phyloP scores from a whole-genome alignment of 2,329 filamentous ascomycete genomes.

The Sclerotiophoma versabilis region DNA sequence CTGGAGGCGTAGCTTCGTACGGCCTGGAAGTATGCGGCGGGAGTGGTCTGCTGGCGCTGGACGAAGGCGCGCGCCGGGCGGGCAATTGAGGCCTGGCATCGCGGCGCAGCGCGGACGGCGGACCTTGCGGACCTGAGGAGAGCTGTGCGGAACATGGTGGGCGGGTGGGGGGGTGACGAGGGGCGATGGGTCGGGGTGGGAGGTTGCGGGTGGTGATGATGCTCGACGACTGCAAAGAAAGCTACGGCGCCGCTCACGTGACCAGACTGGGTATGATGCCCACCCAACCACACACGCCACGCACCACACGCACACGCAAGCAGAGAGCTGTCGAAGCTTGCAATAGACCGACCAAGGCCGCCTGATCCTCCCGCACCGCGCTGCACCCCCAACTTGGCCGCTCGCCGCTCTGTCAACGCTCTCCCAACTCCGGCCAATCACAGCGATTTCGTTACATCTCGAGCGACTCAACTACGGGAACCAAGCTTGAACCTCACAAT shows the following conservation, averaged over 20 bases:
- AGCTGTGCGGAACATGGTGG: conserved; percentile 87
- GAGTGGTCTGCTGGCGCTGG: conserved; percentile 66
- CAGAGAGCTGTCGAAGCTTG: neutral
- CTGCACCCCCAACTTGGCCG: conserved; percentile 18
- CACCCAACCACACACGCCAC: conserved; percentile 6
- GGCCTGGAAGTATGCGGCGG: conserved; percentile 70
- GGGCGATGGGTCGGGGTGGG: conserved; percentile 30
- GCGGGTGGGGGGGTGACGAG: conserved; percentile 26
- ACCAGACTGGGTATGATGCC: neutral
- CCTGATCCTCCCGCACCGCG: neutral
- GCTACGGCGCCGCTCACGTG: conserved; percentile 17
- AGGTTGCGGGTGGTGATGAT: conserved; percentile 27
- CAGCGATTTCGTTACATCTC: conserved; percentile 31
- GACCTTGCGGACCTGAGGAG: conserved; percentile 77
- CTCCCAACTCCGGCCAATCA: conserved; percentile 44
- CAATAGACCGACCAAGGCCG: neutral
- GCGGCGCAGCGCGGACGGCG: conserved; percentile 52
- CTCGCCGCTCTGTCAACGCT: neutral
- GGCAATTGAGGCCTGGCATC: conserved; percentile 59
- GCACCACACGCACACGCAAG: neutral
- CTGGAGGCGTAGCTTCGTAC: conserved; percentile 87
- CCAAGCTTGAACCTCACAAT: conserved; percentile 27
- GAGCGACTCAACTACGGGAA: conserved; percentile 30
- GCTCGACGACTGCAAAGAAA: conserved; percentile 30
- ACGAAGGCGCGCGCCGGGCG: conserved; percentile 68